Evolutionary conservation across 2,329 filamentous ascomycete genomes (phyloP).

Genomic region (Gyromitra esculenta): DNA sequence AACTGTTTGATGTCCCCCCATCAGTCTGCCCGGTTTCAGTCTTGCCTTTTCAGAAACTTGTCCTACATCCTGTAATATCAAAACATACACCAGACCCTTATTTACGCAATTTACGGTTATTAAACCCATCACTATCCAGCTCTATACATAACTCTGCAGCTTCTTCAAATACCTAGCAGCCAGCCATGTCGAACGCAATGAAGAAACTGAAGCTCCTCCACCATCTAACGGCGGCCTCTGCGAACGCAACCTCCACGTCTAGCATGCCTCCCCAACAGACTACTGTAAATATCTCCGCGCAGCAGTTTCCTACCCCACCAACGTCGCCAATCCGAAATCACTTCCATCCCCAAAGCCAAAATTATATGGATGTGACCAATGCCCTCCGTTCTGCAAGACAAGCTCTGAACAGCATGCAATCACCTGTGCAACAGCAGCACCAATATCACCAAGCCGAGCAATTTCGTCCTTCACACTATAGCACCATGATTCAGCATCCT

Average conservation of each 20-base stretch:
- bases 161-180: constrained; percentile 11
- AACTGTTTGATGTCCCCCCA: constrained; percentile 32
- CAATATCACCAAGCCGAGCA: constrained; percentile 48
- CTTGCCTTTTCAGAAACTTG: constrained; percentile 24
- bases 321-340: constrained; percentile 45
- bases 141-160: constrained; percentile 18
- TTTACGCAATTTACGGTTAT: neutral
- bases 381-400: constrained; percentile 48
- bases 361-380: constrained; percentile 47
- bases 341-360: constrained; percentile 46
- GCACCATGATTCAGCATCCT: constrained; percentile 32
- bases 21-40: constrained; percentile 25
- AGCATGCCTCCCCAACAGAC: constrained; percentile 39
- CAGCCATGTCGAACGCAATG: constrained; percentile 54
- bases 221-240: constrained; percentile 53
- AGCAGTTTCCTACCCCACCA: constrained; percentile 43
- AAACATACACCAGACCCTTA: neutral
- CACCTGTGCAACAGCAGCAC: constrained; percentile 41
- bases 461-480: constrained; percentile 35
- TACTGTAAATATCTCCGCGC: constrained; percentile 24
- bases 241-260: constrained; percentile 37
- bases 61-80: constrained; percentile 34
- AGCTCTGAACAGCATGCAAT: constrained; percentile 44
- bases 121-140: constrained; percentile 4
- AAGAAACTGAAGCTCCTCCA: constrained; percentile 56